These are phyloP conservation scores for Moniliophthora roreri DNA, from an alignment of 1,284 basidiomycete genomes.

Conservation along the genomic window DNA sequence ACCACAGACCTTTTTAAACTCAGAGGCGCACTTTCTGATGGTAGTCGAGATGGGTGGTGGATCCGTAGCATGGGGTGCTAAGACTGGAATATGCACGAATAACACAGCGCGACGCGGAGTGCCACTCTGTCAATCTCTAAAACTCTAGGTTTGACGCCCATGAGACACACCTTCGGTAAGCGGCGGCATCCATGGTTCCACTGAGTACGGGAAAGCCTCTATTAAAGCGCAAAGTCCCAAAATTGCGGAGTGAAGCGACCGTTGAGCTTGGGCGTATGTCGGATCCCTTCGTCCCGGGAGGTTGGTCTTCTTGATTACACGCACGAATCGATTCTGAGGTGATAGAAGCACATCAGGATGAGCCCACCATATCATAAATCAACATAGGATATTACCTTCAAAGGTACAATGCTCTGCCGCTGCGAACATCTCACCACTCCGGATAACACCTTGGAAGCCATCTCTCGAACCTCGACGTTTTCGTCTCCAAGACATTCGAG, in stretches of 20 bases:
- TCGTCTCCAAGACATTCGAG: constrained; percentile 85
- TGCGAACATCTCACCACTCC: constrained; percentile 94
- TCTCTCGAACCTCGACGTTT: constrained; percentile 93
- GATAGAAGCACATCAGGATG: constrained; percentile 6
- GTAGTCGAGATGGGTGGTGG: constrained; percentile 92
- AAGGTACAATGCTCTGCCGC: constrained; percentile 80
- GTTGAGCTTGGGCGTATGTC: constrained; percentile 72
- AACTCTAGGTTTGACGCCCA: constrained; percentile 18
- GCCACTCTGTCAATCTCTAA: no score
- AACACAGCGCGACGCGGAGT: no score
- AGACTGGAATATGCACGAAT: constrained; percentile 44
- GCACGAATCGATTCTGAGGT: constrained; percentile 76
- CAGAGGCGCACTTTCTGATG: constrained; percentile 85
- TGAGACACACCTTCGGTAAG: constrained; percentile 63
- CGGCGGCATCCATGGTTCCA: constrained; percentile 76
- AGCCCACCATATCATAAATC: constrained; percentile 1
- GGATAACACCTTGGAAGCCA: constrained; percentile 88
- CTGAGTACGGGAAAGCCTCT: constrained; percentile 78
- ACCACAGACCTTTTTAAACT: constrained; percentile 79
- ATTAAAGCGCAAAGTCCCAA: constrained; percentile 87
- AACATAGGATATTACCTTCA: constrained; percentile 59
- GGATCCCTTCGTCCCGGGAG: constrained; percentile 75
- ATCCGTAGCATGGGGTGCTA: constrained; percentile 84
- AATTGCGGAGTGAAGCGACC: constrained; percentile 85
- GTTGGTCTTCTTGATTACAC: constrained; percentile 58